phyloP scores from a whole-genome alignment of 768 basidiomycete species.

The Macrocybe gigantea region DNA sequence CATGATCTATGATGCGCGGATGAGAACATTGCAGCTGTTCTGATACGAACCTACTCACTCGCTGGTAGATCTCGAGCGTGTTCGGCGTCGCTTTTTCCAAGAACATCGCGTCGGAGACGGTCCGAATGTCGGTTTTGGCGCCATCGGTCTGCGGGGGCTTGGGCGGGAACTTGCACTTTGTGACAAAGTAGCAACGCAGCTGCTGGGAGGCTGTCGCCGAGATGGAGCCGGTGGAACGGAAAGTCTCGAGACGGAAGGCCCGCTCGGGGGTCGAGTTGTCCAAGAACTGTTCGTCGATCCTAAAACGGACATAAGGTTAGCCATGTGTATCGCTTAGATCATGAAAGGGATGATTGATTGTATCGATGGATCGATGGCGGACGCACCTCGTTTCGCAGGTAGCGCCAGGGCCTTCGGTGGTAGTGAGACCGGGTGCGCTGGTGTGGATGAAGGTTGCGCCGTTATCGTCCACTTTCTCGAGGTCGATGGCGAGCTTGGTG shows the following conservation, averaged over 20 bases:
- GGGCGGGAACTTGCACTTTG: conserved; percentile 82
- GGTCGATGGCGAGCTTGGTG: conserved; percentile 85
- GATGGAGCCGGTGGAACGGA: conserved; percentile 84
- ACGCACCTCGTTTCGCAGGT: conserved; percentile 80
- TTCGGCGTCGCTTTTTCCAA: conserved; percentile 91
- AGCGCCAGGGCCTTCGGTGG: conserved; percentile 82
- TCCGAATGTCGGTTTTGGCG: conserved; percentile 76
- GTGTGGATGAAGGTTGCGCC: conserved; percentile 95
- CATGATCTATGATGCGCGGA: conserved; percentile 45
- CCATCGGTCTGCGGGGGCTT: conserved; percentile 21
- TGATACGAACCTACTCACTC: conserved; percentile 19
- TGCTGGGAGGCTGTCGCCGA: conserved; percentile 86
- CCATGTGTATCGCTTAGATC: too few relatives aligned
- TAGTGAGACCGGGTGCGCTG: conserved; percentile 75
- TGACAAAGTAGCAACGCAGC: conserved; percentile 95
- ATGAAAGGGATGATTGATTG: background rate
- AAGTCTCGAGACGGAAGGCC: conserved; percentile 93
- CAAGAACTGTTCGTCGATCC: conserved; percentile 89
- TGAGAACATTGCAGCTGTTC: background rate
- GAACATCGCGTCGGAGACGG: conserved; percentile 85
- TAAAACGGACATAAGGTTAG: conserved; percentile 16
- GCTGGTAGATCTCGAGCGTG: conserved; percentile 90
- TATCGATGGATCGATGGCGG: too few relatives aligned
- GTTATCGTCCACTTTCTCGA: conserved; percentile 82
- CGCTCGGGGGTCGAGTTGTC: conserved; percentile 72